A percentile compares a stretch with the other conserved stretches of the same genome.
These are phyloP conservation scores for Lipomyces orientalis DNA, from an alignment of 805 yeast species.

Conservation along the genomic window DNA sequence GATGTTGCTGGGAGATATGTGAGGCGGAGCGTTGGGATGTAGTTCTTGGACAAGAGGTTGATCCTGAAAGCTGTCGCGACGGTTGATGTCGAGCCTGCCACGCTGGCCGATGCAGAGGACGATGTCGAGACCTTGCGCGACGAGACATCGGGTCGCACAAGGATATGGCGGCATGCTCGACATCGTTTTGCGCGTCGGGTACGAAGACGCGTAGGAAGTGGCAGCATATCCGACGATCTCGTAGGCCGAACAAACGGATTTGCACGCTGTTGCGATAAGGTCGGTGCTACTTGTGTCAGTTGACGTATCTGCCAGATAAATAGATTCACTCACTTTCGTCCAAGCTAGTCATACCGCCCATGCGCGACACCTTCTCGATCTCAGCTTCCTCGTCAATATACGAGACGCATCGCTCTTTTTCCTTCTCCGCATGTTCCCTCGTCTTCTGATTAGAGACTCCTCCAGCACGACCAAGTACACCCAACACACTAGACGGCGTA, in stretches of 20 bases:
- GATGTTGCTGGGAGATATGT: constrained; percentile 17
- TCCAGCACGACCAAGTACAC: constrained; percentile 23
- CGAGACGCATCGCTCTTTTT: constrained; percentile 3
- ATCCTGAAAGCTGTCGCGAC: constrained; percentile 29
- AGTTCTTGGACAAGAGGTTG: constrained; percentile 23
- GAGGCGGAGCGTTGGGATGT: constrained; percentile 28
- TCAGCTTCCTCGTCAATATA: constrained; percentile 9
- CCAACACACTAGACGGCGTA: constrained; percentile 18
- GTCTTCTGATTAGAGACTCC: constrained; percentile 22
- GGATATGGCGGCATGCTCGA: constrained; percentile 44
- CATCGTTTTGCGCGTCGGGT: constrained; percentile 43
- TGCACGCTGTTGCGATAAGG: constrained; percentile 13
- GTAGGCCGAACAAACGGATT: constrained; percentile 6
- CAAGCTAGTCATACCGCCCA: constrained; percentile 1
- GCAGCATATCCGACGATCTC: constrained; percentile 28
- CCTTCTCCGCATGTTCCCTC: constrained; percentile 15
- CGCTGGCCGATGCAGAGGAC: not conserved
- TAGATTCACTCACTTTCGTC: not conserved
- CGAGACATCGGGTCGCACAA: constrained; percentile 44
- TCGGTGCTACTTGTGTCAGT: constrained; percentile 9
- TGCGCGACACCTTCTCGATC: constrained; percentile 11
- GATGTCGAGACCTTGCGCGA: constrained; percentile 5
- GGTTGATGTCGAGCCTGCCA: constrained; percentile 7
- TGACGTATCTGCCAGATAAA: not conserved
- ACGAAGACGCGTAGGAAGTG: constrained; percentile 41